Evolutionary conservation across 2,329 filamentous ascomycete genomes (phyloP), one percentile per base, ranked within the genome.

Genomic region (Didymella segeticola): DNA sequence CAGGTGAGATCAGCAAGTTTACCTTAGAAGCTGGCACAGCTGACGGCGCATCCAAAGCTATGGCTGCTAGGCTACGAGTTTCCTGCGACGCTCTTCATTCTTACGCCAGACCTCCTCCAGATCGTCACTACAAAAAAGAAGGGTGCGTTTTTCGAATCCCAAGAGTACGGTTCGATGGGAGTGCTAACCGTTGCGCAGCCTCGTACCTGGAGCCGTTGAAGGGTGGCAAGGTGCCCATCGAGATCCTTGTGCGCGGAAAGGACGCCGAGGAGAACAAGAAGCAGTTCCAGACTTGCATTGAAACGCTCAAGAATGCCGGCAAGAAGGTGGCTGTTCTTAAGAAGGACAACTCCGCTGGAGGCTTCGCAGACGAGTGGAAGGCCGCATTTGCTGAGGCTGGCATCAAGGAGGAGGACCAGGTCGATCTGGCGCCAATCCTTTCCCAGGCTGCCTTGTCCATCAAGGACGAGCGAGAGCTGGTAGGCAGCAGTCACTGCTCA

Each of bases 1-100:
- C 95, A 98, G 80, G 92, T 96, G 82, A 73, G 89, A 20, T 4
- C 9, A 5, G 7, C 11, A 3, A 25, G 14, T 47, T 17, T 29
- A 58, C 63, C 41, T 61, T 52, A n/a, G 29, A 22, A 52, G 19
- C n/a, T n/a, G n/a, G n/a, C 31, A 39, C 5, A 67, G 66, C 67
- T 70, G 55, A 72, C 63, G 25, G 27, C 27, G 50, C 22, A 38
- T 57, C 34, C 62, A 56, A 75, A 97, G 93, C 96, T 98, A 78
- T 99, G 96, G 96, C 83, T 99, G 49, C 85, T 99, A 58, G 95
- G 95, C 68, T 99, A 99, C 81, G 95, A 99, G 76, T 99, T 99
- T 71, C 95, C 95, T 27, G 93, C 93, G 31, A 99, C 95, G 0
- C 82, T 99, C 60, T 91, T 99, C 82, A 83, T 99, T 46, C 87